Percentiles rank a stretch among this genome's conserved stretches.
phyloP scores from a whole-genome alignment of 2,329 filamentous ascomycete species.

The Stylonectria norvegica region DNA sequence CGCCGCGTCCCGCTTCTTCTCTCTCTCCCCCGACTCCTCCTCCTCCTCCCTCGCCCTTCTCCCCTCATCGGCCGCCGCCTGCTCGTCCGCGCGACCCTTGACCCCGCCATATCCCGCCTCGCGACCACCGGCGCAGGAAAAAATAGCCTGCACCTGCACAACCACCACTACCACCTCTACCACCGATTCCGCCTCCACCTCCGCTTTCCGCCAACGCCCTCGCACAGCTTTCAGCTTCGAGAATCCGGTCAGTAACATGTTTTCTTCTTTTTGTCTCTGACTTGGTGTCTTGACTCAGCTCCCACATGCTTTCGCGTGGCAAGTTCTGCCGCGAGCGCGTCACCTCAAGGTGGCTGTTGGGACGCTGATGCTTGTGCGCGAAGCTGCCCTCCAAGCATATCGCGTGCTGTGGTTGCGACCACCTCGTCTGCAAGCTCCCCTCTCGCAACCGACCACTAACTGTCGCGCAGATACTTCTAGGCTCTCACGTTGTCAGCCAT shows the following conservation, averaged over 20 bases:
- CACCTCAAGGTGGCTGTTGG: neutral
- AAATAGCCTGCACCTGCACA: conserved; percentile 25
- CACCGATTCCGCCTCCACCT: conserved; percentile 18
- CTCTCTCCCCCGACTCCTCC: conserved; percentile 16
- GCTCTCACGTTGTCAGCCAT: conserved; percentile 6
- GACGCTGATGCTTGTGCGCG: neutral
- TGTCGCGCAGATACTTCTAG: neutral
- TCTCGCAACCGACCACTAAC: neutral
- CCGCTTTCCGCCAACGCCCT: conserved; percentile 19
- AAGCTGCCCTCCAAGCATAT: too few relatives aligned
- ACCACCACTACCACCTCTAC: conserved; percentile 21
- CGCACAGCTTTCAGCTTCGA: conserved; percentile 19
- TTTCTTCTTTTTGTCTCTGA: conserved; percentile 1
- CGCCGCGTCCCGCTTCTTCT: conserved; percentile 18
- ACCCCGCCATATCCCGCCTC: conserved; percentile 34
- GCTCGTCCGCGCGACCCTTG: conserved; percentile 26
- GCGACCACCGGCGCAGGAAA: conserved; percentile 26
- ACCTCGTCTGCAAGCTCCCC: neutral
- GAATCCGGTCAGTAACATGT: conserved; percentile 22
- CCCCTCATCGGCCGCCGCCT: conserved; percentile 14
- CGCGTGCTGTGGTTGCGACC: neutral
- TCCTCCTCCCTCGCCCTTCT: conserved; percentile 12
- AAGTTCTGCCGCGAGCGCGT: neutral
- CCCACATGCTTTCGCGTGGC: conserved; percentile 1
- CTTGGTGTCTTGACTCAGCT: neutral